These are phyloP conservation scores for Pestalotiopsis sp. DNA, from an alignment of 2,329 filamentous ascomycete species.

Conservation along the genomic window DNA sequence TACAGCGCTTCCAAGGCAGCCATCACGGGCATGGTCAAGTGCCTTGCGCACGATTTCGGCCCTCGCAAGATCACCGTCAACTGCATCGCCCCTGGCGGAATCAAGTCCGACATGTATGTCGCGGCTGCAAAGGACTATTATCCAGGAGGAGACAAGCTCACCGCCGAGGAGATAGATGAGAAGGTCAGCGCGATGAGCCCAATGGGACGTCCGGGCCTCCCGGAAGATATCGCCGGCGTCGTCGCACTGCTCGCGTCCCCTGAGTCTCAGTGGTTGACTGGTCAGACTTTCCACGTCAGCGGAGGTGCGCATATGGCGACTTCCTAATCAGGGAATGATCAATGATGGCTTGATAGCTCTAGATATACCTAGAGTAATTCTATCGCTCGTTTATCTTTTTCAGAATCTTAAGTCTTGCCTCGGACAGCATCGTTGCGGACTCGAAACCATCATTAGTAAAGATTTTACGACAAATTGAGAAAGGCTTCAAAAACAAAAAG, in stretches of 20 bases:
- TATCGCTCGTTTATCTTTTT: too few species aligned
- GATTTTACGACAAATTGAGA: too few species aligned
- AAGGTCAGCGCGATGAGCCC: constrained; percentile 11
- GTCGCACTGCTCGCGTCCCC: constrained; percentile 38
- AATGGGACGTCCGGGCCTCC: constrained; percentile 12
- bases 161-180: constrained; percentile 14
- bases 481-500: too few species aligned
- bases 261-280: constrained; percentile 19
- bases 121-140: constrained; percentile 15
- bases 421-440: too few species aligned
- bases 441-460: too few species aligned
- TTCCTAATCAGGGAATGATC: not conserved
- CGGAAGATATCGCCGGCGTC: constrained; percentile 35
- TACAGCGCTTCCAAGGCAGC: constrained; percentile 39
- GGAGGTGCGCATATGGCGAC: constrained; percentile 19
- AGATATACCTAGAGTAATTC: too few species aligned
- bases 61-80: constrained; percentile 24
- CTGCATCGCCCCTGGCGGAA: constrained; percentile 20
- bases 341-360: not conserved
- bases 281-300: constrained; percentile 20
- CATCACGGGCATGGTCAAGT: constrained; percentile 35
- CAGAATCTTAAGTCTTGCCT: too few species aligned
- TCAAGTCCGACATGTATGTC: constrained; percentile 16
- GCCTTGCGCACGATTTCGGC: constrained; percentile 5
- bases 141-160: constrained; percentile 11